Percentiles rank a stretch among this genome's conserved stretches.
phyloP scores from a whole-genome alignment of 352 stramenopile genomes.

The Globisporangium viniferum region DNA sequence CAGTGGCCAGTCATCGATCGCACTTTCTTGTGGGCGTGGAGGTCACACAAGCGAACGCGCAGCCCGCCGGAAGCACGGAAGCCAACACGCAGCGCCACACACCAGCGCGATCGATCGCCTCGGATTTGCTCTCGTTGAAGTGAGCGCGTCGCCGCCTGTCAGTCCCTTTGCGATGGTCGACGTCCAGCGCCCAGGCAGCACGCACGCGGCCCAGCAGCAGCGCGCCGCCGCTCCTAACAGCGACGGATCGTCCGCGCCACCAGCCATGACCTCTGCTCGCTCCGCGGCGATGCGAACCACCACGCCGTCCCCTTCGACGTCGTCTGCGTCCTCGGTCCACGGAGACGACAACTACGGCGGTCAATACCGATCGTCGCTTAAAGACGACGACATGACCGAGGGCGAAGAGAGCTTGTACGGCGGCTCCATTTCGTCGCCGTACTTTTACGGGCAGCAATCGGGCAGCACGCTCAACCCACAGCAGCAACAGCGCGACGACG shows the following conservation, averaged over 20 bases:
- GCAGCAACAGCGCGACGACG: conserved; percentile 31
- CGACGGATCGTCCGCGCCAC: not conserved
- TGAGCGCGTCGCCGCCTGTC: not conserved
- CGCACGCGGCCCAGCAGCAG: conserved; percentile 4
- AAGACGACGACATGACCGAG: conserved; percentile 20
- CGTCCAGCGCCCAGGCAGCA: conserved; percentile 23
- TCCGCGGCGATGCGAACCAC: not conserved
- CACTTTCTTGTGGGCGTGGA: conserved; percentile 12
- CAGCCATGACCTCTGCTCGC: not conserved
- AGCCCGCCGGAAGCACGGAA: conserved; percentile 3
- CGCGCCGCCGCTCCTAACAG: not conserved
- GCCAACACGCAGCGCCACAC: not conserved
- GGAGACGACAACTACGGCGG: conserved; percentile 12
- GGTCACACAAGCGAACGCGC: conserved; percentile 7
- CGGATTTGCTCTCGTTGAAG: conserved; percentile 10
- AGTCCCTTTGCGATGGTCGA: conserved; percentile 24
- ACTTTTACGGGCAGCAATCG: conserved; percentile 19
- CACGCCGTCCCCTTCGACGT: conserved; percentile 14
- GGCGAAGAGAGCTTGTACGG: conserved; percentile 19
- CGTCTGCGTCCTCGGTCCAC: conserved; percentile 8
- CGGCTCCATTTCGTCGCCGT: conserved; percentile 19
- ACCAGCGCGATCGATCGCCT: not conserved
- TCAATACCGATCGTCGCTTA: conserved; percentile 14
- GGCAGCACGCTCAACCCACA: conserved; percentile 10
- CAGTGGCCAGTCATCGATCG: conserved; percentile 5